Percentiles rank a stretch among this genome's conserved stretches.
phyloP scores from a whole-genome alignment of 495 filamentous ascomycete genomes.

The Alectoria sarmentosa region DNA sequence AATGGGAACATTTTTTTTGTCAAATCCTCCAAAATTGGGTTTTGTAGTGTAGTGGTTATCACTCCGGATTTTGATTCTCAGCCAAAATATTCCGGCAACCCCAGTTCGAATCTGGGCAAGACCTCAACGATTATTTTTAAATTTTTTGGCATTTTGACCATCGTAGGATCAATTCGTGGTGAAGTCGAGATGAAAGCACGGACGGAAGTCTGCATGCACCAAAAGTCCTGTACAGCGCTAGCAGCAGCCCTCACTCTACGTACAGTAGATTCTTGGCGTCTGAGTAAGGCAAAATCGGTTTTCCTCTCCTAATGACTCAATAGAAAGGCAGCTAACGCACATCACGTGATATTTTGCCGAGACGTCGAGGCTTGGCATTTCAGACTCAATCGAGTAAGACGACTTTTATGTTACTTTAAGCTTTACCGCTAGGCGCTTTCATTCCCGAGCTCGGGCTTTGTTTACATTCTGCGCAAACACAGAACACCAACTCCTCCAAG shows the following conservation, averaged over 20 bases:
- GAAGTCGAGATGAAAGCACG: no score
- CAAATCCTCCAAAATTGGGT: not conserved
- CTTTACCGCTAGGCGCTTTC: not conserved
- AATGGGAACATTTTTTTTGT: not conserved
- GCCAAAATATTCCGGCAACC: constrained; percentile 24
- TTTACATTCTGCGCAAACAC: constrained; percentile 13
- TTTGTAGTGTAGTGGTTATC: constrained; percentile 30
- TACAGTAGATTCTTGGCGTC: no score
- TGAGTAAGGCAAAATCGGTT: no score
- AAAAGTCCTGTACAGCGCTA: no score
- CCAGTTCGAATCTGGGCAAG: constrained; percentile 28
- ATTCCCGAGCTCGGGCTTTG: constrained; percentile 11
- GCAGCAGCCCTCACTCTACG: no score
- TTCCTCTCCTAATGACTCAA: no score
- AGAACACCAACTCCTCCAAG: not conserved
- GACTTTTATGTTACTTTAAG: no score
- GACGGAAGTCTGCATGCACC: no score
- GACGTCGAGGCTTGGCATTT: no score
- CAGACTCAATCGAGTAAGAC: no score
- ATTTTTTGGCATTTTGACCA: constrained; percentile 29
- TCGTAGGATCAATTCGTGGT: constrained; percentile 22
- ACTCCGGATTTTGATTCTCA: constrained; percentile 25
- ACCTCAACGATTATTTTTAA: constrained; percentile 14
- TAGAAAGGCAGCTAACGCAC: not conserved
- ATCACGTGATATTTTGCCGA: not conserved